Conservation (phyloP, 495 filamentous ascomycete genomes). For the Annulohypoxylon stygium region DNA sequence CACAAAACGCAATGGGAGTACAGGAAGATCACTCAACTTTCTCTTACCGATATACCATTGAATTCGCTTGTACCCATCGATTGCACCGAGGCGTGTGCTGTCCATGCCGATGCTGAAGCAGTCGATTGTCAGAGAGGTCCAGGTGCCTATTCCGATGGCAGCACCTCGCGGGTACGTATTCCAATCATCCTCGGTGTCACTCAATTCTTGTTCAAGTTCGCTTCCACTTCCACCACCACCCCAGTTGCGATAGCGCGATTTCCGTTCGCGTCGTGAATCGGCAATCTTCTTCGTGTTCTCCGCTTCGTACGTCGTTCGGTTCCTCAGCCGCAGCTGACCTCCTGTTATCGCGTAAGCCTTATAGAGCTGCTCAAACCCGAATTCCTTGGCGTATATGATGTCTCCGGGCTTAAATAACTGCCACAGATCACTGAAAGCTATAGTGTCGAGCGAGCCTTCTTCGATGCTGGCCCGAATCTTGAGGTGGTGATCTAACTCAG, state of each 20-base stretch:
- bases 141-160: conserved; percentile 29
- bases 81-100: conserved; percentile 54
- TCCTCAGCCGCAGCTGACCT: conserved; percentile 36
- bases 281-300: not conserved
- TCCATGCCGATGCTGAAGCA: conserved; percentile 55
- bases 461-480: conserved; percentile 16
- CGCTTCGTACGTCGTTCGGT: not conserved
- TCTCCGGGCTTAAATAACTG: conserved; percentile 57
- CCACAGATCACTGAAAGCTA: conserved; percentile 56
- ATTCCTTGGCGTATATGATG: conserved; percentile 41
- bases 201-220: not conserved
- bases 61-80: conserved; percentile 45
- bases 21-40: conserved; percentile 48
- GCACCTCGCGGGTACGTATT: conserved; percentile 13
- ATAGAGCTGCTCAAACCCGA: conserved; percentile 43
- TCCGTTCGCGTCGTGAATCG: not conserved
- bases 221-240: not conserved
- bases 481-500: conserved; percentile 21
- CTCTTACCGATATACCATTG: conserved; percentile 53
- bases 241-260: not conserved
- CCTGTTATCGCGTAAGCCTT: conserved; percentile 49
- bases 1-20: conserved; percentile 54
- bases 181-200: conserved; percentile 1
- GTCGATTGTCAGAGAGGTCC: conserved; percentile 47
- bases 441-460: conserved; percentile 22